A percentile compares a stretch with the other conserved stretches of the same genome.
Evolutionary conservation across 1,139 yeast species (phyloP).

Genomic region (Kurtzmaniella quercitrusa): DNA sequence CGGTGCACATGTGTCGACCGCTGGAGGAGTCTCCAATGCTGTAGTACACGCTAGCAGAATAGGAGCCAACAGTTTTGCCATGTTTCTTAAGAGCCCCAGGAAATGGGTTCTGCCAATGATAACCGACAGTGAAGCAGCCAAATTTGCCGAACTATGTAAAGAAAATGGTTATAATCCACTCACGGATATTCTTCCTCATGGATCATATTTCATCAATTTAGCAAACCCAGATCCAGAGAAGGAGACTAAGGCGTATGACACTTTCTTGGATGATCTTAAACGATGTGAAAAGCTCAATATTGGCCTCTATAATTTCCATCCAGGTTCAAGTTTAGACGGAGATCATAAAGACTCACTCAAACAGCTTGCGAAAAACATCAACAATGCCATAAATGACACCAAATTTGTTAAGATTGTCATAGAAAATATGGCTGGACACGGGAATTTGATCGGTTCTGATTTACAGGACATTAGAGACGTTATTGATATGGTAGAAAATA

Average conservation of each 20-base stretch:
- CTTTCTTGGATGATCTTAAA: conserved; percentile 81
- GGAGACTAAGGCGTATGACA: conserved; percentile 66
- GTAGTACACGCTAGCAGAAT: conserved; percentile 69
- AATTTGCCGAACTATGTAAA: conserved; percentile 65
- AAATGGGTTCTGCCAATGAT: conserved; percentile 86
- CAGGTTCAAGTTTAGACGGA: conserved; percentile 82
- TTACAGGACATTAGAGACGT: conserved; percentile 73
- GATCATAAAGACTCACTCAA: conserved; percentile 62
- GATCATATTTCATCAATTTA: conserved; percentile 85
- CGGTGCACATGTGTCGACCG: conserved; percentile 78
- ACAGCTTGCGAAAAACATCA: conserved; percentile 72
- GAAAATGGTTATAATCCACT: conserved; percentile 56
- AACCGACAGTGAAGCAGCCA: conserved; percentile 65
- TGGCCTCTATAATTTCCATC: conserved; percentile 89
- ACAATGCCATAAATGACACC: conserved; percentile 71
- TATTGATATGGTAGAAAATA: conserved; percentile 71
- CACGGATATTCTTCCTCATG: conserved; percentile 87
- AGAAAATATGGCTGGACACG: conserved; percentile 98
- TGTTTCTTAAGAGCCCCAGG: conserved; percentile 85
- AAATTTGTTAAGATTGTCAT: conserved; percentile 78
- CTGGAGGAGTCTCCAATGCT: conserved; percentile 75
- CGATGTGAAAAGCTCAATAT: conserved; percentile 84
- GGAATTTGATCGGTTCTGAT: conserved; percentile 80
- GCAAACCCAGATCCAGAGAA: conserved; percentile 88
- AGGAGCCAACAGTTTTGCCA: conserved; percentile 84